phyloP scores from a whole-genome alignment of 768 basidiomycete species.

The Coprinopsis cinerea region DNA sequence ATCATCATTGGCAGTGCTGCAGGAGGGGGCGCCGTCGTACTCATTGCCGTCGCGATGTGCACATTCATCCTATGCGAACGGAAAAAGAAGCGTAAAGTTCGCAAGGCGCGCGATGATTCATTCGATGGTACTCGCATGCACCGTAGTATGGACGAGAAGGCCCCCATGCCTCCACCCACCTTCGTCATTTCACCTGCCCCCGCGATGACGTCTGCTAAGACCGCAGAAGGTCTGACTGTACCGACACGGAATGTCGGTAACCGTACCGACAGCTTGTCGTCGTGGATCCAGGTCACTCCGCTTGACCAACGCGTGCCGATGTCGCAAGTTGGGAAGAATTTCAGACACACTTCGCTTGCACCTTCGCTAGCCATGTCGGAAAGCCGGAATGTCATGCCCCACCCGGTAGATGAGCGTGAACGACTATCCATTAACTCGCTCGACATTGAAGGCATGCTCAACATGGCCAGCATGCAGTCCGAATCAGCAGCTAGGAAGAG shows the following conservation, averaged over 20 bases:
- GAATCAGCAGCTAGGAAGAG: conserved; percentile 3
- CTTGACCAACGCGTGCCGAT: too few relatives aligned
- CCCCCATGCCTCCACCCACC: not conserved
- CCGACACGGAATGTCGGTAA: too few relatives aligned
- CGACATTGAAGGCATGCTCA: conserved; percentile 50
- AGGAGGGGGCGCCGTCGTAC: conserved; percentile 33
- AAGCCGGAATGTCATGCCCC: conserved; percentile 6
- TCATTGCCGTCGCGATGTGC: conserved; percentile 36
- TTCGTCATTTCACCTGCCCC: not conserved
- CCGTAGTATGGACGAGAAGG: not conserved
- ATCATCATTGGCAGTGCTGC: conserved; percentile 41
- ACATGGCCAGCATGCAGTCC: conserved; percentile 34
- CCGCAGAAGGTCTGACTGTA: too few relatives aligned
- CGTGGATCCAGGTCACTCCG: conserved; percentile 28
- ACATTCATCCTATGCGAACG: conserved; percentile 38
- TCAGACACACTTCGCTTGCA: conserved; percentile 6
- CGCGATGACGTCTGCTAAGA: not conserved
- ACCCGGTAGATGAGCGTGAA: conserved; percentile 15
- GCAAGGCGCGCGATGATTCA: not conserved
- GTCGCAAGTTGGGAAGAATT: too few relatives aligned
- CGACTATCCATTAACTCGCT: conserved; percentile 30
- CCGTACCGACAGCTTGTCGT: conserved; percentile 24
- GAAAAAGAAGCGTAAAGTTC: conserved; percentile 16
- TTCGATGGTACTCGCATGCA: conserved; percentile 5
- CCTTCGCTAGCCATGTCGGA: conserved; percentile 8